Conservation (phyloP, 176 grass and related monocot genomes). For the Aegilops bicornis region DNA sequence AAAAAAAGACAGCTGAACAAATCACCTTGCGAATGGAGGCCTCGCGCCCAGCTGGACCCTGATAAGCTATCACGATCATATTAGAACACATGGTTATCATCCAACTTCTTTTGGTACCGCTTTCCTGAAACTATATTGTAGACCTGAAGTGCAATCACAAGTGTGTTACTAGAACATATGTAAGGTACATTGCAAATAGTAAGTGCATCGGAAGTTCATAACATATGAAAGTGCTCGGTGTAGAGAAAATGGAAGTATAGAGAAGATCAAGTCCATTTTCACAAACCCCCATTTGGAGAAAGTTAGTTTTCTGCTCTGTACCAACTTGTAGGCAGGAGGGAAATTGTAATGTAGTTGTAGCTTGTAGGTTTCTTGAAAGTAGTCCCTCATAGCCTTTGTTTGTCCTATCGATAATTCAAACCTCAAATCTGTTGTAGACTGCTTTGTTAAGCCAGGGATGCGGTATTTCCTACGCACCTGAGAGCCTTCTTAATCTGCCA, state of each 20-base stretch:
- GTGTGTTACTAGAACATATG: not conserved
- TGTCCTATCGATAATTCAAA: conserved; percentile 1
- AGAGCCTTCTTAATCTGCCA: conserved; percentile 51
- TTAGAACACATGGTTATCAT: conserved; percentile 12
- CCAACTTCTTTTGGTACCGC: conserved; percentile 50
- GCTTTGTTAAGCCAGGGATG: conserved; percentile 28
- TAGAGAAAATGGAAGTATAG: no score
- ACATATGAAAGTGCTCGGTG: no score
- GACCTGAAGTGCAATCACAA: conserved; percentile 23
- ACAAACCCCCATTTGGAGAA: conserved; percentile 70
- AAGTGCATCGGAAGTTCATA: not conserved
- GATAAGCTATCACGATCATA: conserved; percentile 36
- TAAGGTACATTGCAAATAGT: not conserved
- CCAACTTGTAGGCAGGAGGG: conserved; percentile 67
- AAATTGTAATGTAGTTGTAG: conserved; percentile 32
- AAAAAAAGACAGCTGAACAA: not conserved
- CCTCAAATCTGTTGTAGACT: conserved; percentile 13
- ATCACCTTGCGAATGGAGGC: conserved; percentile 32
- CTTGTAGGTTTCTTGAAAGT: conserved; percentile 58
- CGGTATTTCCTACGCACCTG: conserved; percentile 28
- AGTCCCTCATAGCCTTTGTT: conserved; percentile 29
- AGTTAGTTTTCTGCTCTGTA: conserved; percentile 47
- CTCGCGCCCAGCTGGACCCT: conserved; percentile 8
- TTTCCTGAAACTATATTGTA: conserved; percentile 57
- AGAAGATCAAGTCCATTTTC: conserved; percentile 5